Evolutionary conservation across 2,329 filamentous ascomycete genomes (phyloP), one percentile per base, ranked within the genome.

Genomic region (Alternaria burnsii): DNA sequence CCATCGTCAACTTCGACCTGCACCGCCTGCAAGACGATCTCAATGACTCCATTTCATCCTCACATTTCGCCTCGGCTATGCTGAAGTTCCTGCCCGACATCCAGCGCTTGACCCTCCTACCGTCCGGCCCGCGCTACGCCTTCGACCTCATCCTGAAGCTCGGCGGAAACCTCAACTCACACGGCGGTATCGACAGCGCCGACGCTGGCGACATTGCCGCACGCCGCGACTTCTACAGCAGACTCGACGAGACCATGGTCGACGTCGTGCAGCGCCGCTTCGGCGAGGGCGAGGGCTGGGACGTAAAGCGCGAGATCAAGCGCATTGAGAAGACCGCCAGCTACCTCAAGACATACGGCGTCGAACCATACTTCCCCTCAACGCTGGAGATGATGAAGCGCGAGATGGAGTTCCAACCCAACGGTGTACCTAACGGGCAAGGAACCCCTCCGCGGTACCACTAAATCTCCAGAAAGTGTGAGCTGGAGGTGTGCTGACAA

Each of bases 1-100:
- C 83, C 38, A 85, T 86, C 56, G 83, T 86, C 56, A 85, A 86
- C 77, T 85, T 85, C 71, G 83, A 85, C 70, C 82, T 86, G 4
- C 83, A 86, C 77, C 82, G 83, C 52, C 79, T 86, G 47, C 83
- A 85, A 71, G 83, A 86, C 73, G 83, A 84, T 67, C 80, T 85
- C 66, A 85, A 85, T 75, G 82, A 85, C 70, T 82, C 81, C 53
- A 83, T 85, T 52, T 83, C 82, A 20, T 82, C 82, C 5, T 79
- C 83, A 5, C 83, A 84, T 66, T 85, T 86, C 73, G 82, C 81
- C 54, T 82, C 82, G 14, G 83, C 83, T 67, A 85, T 85, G 82
- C 78, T 84, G 62, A 85, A 85, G 65, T 84, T 85, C 77, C 78
- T 85, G 34, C 83, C 83, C 14, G 82, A 85, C 73, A 85, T 86